phyloP scores from a whole-genome alignment of 2,329 filamentous ascomycete species.

The Venturia oleaginea region DNA sequence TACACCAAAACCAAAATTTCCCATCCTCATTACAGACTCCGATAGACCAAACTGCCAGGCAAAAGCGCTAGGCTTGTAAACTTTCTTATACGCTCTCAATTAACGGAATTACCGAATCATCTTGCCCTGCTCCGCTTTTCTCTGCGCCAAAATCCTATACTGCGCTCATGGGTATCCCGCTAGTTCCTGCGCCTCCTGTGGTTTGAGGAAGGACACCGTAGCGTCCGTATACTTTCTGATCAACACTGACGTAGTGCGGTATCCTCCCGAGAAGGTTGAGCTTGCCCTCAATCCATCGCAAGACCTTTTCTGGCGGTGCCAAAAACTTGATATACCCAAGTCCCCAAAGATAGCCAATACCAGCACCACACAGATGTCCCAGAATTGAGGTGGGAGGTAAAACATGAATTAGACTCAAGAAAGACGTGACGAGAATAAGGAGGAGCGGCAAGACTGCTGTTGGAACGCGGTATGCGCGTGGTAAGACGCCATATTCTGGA shows the following conservation, averaged over 20 bases:
- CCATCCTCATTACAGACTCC: background rate
- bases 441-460: conserved; percentile 88
- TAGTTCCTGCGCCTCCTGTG: background rate
- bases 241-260: conserved; percentile 87
- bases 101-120: background rate
- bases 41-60: conserved; percentile 1
- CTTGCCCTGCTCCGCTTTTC: background rate
- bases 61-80: background rate
- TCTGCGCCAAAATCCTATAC: background rate
- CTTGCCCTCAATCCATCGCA: conserved; percentile 83
- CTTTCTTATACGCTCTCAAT: background rate
- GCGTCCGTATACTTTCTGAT: conserved; percentile 90
- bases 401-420: conserved; percentile 38
- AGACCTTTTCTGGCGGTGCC: conserved; percentile 76
- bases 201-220: conserved; percentile 70
- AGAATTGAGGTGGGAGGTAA: conserved; percentile 75
- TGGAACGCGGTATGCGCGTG: conserved; percentile 57
- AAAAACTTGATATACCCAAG: conserved; percentile 83
- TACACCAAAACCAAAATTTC: background rate
- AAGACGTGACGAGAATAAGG: conserved; percentile 62
- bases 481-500: conserved; percentile 9
- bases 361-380: conserved; percentile 77
- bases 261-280: conserved; percentile 74
- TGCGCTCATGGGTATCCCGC: background rate
- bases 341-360: conserved; percentile 77